Evolutionary conservation across 768 basidiomycete genomes (phyloP), one percentile per base, ranked within the genome.

Genomic region (Tulasnella calospora): DNA sequence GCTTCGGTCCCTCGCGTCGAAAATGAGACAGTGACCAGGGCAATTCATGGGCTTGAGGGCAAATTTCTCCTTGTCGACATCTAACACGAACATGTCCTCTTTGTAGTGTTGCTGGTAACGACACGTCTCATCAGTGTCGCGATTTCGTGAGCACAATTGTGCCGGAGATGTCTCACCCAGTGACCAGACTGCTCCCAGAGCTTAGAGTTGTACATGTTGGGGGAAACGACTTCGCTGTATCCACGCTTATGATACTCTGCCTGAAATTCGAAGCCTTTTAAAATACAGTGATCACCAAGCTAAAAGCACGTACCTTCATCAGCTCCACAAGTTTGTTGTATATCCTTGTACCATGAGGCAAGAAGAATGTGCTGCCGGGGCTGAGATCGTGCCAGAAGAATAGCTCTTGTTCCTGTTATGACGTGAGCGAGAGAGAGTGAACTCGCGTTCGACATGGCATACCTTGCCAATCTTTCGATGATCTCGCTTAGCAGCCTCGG

Each of bases 1-100:
- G 79, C 91, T 92, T 80, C 98, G 90, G 84, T 98, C 96, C 78
- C 94, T 89, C 35, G 94, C 92, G 85, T 95, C 97, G 83, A 99
- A 99, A 81, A 99, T 94, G 73, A 99, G 85, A 84, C 94, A 96
- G 84, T 99, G 98, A 7, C 96, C 96, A 0, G 94, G 98, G 86
- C 98, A 99, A 85, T 99, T 99, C 98, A 99, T 99, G 27, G 98
- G 98, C 86, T 99, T 98, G 79, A 99, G 88, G 0, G 89, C 97
- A 90, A 95, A 99, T 83, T 90, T 90, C 86, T 98, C 96, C 86
- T 99, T 98, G 85, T 99, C 98, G 78, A 98, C 86, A 78, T 96
- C 93, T 78, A 99, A 90, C 69, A 88, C 84, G 86, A 99, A 99
- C 98, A 99, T 99, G 85, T 95, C 96, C 76, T 99, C 96, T 84